phyloP scores from a whole-genome alignment of 164 flowering plant species.

The grape (Vitis vinifera) region ASM3070453v1 NC_081811.1:21720001-21720500 shows the following conservation, averaged over 20 bases:
- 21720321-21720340: constrained; percentile 98
- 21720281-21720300: constrained; percentile 73
- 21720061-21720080: constrained; percentile 56
- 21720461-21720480: too few relatives aligned
- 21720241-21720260: too few relatives aligned
- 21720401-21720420: too few relatives aligned
- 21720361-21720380: neutral
- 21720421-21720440: too few relatives aligned
- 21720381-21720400: too few relatives aligned
- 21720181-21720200: neutral
- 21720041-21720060: constrained; percentile 94
- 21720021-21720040: constrained; percentile 47
- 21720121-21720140: constrained; percentile 72
- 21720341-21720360: constrained; percentile 93
- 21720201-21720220: constrained; percentile 1
- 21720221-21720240: constrained; percentile 3
- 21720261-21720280: constrained; percentile 63
- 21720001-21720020: constrained; percentile 58
- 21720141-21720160: constrained; percentile 75
- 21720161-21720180: constrained; percentile 83
- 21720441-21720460: too few relatives aligned
- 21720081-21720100: constrained; percentile 43
- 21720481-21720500: neutral
- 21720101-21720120: constrained; percentile 35
- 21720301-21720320: constrained; percentile 96